phyloP scores from a whole-genome alignment of 192 early-diverging fungal genomes.

The Lobosporangium transversale region DNA sequence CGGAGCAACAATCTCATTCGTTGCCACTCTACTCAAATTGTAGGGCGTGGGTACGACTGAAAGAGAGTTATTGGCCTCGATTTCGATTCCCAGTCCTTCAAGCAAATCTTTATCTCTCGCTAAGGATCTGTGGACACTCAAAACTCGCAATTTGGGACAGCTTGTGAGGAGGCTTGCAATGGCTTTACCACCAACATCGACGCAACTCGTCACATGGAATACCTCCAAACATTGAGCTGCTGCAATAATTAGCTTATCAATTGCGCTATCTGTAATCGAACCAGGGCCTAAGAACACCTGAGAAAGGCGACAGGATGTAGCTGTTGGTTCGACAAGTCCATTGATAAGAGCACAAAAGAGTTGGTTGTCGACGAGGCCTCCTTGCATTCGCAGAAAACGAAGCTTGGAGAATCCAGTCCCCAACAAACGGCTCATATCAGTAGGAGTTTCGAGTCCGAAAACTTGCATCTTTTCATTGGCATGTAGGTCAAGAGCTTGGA shows the following conservation, averaged over 20 bases:
- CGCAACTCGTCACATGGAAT: slow-evolving; percentile 40
- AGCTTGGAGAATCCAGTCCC: slow-evolving; percentile 19
- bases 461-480: slow-evolving; percentile 48
- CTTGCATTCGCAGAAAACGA: slow-evolving; percentile 28
- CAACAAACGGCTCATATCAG: slow-evolving; percentile 33
- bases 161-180: slow-evolving; percentile 32
- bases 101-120: slow-evolving; percentile 35
- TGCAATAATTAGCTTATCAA: slow-evolving; percentile 31
- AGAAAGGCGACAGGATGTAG: slow-evolving; percentile 16
- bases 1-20: slow-evolving; percentile 23
- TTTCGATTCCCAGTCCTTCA: slow-evolving; percentile 25
- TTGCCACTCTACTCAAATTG: not conserved
- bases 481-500: slow-evolving; percentile 24
- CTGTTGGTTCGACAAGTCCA: slow-evolving; percentile 4
- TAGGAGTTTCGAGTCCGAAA: slow-evolving; percentile 4
- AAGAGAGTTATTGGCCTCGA: not conserved
- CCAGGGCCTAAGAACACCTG: slow-evolving; percentile 48
- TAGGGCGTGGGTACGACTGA: not conserved
- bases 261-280: slow-evolving; percentile 41
- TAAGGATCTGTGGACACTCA: slow-evolving; percentile 28
- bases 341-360: slow-evolving; percentile 25
- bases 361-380: slow-evolving; percentile 45
- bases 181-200: slow-evolving; percentile 42
- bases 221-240: slow-evolving; percentile 35
- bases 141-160: slow-evolving; percentile 38